Conservation (phyloP, 192 early-diverging fungal species). For the Geranomyces variabilis region DNA sequence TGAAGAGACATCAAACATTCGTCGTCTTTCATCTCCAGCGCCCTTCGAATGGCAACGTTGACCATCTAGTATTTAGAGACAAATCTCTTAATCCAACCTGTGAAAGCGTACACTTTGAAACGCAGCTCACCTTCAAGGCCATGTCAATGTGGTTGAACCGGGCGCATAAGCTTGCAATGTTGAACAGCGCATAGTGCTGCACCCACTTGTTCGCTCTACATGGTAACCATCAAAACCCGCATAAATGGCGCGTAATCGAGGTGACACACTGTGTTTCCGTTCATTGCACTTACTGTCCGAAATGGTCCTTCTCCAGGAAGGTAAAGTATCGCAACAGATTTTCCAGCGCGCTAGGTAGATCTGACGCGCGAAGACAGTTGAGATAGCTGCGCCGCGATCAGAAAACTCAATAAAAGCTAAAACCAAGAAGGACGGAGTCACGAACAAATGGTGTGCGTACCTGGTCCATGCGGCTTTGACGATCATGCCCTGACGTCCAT, state of each 20-base stretch:
- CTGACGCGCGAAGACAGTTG: slow-evolving; percentile 11
- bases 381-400: slow-evolving; percentile 2
- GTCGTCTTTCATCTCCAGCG: slow-evolving; percentile 6
- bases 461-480: slow-evolving; percentile 13
- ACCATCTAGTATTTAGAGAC: not conserved
- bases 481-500: not conserved
- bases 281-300: not conserved
- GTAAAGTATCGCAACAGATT: slow-evolving; percentile 9
- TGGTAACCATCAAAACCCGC: not conserved
- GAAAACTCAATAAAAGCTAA: too few relatives aligned
- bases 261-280: too few relatives aligned
- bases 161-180: slow-evolving; percentile 4
- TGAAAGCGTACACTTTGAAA: not conserved
- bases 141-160: not conserved
- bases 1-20: slow-evolving; percentile 5
- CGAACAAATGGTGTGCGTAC: not conserved
- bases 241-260: not conserved
- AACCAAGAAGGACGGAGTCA: too few relatives aligned
- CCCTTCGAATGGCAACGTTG: slow-evolving; percentile 1
- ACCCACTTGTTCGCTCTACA: slow-evolving; percentile 9
- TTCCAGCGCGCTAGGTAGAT: not conserved
- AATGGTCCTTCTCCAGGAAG: not conserved
- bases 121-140: slow-evolving; percentile 2
- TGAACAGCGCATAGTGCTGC: slow-evolving; percentile 11
- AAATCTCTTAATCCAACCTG: not conserved